phyloP scores from a whole-genome alignment of 208 protist genomes.

The Porcisia hertigi region DNA sequence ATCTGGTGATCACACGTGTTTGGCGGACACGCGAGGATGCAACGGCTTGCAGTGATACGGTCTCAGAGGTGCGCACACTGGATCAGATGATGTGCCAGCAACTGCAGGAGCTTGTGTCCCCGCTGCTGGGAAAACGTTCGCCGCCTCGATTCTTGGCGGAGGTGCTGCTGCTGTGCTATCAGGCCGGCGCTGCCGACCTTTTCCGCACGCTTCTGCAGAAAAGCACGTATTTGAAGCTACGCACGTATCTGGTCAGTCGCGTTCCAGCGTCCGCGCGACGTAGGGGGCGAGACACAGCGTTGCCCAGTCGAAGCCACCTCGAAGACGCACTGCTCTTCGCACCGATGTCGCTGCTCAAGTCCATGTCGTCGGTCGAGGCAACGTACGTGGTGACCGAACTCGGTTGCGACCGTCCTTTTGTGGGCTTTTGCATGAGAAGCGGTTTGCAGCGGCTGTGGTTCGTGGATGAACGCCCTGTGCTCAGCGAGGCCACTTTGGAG shows the following conservation, averaged over 20 bases:
- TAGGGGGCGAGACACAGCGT: constrained; percentile 14
- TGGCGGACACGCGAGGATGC: constrained; percentile 16
- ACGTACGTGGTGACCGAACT: constrained; percentile 76
- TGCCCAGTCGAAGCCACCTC: constrained; percentile 29
- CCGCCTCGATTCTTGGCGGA: constrained; percentile 36
- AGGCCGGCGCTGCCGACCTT: constrained; percentile 39
- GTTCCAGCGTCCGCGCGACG: constrained; percentile 19
- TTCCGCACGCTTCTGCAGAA: constrained; percentile 33
- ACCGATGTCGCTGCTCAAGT: constrained; percentile 45
- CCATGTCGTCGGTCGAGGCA: constrained; percentile 47
- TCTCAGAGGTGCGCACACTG: constrained; percentile 28
- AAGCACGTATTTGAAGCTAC: constrained; percentile 43
- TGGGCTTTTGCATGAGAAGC: constrained; percentile 51
- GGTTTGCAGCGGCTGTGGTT: constrained; percentile 32
- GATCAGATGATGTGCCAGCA: constrained; percentile 24
- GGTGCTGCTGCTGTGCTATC: constrained; percentile 49
- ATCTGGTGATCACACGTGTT: constrained; percentile 30
- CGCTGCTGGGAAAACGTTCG: not conserved
- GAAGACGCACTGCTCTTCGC: constrained; percentile 41
- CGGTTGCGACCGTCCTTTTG: constrained; percentile 59
- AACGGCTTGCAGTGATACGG: constrained; percentile 19
- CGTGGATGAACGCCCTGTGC: not conserved
- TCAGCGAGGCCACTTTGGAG: constrained; percentile 4
- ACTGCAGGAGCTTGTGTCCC: constrained; percentile 19
- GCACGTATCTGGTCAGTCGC: constrained; percentile 42